Evolutionary conservation across 2,329 filamentous ascomycete species (phyloP), one percentile per base, ranked within the genome.

Genomic region (Aspergillus sp.): DNA sequence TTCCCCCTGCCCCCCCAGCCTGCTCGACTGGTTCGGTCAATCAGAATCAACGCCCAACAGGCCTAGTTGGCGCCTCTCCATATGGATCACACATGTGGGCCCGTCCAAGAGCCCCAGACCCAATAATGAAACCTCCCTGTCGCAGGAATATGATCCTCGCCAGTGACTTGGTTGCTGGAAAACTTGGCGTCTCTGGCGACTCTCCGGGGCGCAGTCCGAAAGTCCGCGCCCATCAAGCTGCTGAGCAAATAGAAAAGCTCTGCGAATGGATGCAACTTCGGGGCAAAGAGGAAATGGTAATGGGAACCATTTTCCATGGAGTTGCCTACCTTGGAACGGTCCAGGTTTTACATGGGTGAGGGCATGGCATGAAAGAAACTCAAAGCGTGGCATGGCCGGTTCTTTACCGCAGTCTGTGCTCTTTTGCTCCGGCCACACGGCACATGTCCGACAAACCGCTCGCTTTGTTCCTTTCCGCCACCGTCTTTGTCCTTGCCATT

Each of bases 121-220:
- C 41, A 53, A 58, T 58, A n/a, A 31, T 37, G 19, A 24, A 41
- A 14, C 19, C 6, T 21, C 47, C 39, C 39, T 3, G 41, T 37
- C 35, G 37, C 43, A 57, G 56, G 50, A 58, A 48, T 58, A 44
- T 54, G 56, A 58, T 54, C 50, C 50, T 54, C 50, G 51, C 51
- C 43, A 46, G 46, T 15, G 37, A 40, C 44, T 54, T 54, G 44
- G 27, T 54, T 43, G n/a, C 46, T 46, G 39, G 50, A 24, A 45
- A n/a, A 50, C 50, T 50, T 54, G 55, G 49, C 56, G 41, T 46
- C 21, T 9, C 41, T 46, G 31, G 41, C 15, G 33, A 45, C 17
- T 41, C 35, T 41, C 35, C 48, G 21, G 48, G 48, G 48, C 48
- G 48, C 48, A 41, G 35, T 19, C 35, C 35, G 3, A 39, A 54